Evolutionary conservation across 2,329 filamentous ascomycete species (phyloP).

Genomic region (Lecanosticta acicola): DNA sequence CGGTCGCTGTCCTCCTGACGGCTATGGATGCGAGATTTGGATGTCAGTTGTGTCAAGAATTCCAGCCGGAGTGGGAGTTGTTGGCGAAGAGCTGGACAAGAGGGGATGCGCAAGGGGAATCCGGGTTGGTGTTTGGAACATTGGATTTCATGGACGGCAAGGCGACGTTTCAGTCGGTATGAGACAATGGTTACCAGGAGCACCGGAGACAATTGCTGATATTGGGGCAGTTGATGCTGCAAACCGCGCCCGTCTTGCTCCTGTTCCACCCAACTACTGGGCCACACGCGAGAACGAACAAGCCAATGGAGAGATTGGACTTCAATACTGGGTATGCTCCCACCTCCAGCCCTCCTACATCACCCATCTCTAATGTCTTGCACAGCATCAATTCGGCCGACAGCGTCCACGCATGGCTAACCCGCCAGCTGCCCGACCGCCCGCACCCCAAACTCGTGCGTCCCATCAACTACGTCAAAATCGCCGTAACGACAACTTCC

Average conservation of each 20-base stretch:
- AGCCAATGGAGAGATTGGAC: constrained; percentile 72
- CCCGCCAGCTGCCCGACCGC: constrained; percentile 67
- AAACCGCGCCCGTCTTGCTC: constrained; percentile 87
- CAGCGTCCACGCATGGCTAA: constrained; percentile 70
- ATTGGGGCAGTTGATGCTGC: constrained; percentile 68
- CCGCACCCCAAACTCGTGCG: constrained; percentile 73
- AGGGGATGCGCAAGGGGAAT: constrained; percentile 69
- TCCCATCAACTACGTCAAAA: constrained; percentile 80
- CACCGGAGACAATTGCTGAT: background rate
- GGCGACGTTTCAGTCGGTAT: constrained; percentile 78
- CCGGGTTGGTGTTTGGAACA: constrained; percentile 70
- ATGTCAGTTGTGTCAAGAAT: constrained; percentile 80
- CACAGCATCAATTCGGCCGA: constrained; percentile 68
- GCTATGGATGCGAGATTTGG: constrained; percentile 77
- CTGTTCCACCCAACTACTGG: constrained; percentile 82
- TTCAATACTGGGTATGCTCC: constrained; percentile 76
- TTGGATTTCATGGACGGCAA: constrained; percentile 85
- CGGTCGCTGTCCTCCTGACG: constrained; percentile 75
- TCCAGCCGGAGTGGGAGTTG: constrained; percentile 91
- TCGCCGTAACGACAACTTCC: constrained; percentile 62
- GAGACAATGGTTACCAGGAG: background rate
- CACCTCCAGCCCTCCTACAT: no score
- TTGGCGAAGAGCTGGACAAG: constrained; percentile 80
- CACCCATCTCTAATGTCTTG: background rate
- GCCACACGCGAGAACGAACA: constrained; percentile 65